Evolutionary conservation across 306 rosid species (phyloP).

Genomic region (Acacia confusa): DNA sequence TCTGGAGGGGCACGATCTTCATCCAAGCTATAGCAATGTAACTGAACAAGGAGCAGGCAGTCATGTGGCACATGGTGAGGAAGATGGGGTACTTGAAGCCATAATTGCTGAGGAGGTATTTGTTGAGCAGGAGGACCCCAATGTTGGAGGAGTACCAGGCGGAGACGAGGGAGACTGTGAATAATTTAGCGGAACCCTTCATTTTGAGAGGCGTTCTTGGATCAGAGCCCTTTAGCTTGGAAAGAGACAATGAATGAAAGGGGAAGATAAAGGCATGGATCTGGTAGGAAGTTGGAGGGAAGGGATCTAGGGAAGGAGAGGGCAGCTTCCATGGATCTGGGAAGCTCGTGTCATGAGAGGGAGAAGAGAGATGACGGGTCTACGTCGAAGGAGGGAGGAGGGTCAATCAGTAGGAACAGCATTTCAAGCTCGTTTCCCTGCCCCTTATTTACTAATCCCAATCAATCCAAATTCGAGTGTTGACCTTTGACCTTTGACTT

Average conservation of each 20-base stretch:
- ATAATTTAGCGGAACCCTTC: constrained; percentile 79
- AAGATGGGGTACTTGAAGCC: constrained; percentile 99
- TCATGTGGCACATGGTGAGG: constrained; percentile 99
- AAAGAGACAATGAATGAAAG: neutral
- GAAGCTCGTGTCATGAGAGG: constrained; percentile 48
- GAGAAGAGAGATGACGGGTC: neutral
- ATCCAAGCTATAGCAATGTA: constrained; percentile 96
- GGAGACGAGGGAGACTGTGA: constrained; percentile 84
- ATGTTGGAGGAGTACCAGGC: constrained; percentile 98
- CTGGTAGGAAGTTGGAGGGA: constrained; percentile 26
- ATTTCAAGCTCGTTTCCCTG: no score
- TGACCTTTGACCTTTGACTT: no score
- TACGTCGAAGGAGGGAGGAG: neutral
- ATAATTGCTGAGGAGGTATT: constrained; percentile 93
- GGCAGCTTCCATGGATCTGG: constrained; percentile 66
- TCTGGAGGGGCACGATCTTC: constrained; percentile 95
- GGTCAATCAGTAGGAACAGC: neutral
- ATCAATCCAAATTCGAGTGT: no score
- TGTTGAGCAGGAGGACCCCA: constrained; percentile 93
- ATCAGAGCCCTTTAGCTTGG: constrained; percentile 47
- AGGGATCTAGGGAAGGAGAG: constrained; percentile 42
- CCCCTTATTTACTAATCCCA: no score
- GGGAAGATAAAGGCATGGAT: constrained; percentile 35
- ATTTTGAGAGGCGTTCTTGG: constrained; percentile 43
- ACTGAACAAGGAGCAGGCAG: constrained; percentile 89